Conservation (phyloP, 331 rosid species). For the Pyrus hybrid region DNA sequence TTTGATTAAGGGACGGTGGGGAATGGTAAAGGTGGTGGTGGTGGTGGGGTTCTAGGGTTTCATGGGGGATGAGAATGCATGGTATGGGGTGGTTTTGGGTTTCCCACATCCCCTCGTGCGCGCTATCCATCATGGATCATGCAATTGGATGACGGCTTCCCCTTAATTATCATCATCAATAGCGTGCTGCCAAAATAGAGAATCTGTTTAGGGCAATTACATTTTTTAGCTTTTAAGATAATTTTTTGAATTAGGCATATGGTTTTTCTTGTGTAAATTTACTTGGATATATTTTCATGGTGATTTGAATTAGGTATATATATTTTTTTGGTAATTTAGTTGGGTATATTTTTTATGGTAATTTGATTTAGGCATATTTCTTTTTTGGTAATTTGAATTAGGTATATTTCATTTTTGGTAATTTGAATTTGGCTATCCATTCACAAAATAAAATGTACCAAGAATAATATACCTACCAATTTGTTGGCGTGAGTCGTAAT, state of each 20-base stretch:
- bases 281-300: neutral
- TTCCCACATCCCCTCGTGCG: constrained; percentile 78
- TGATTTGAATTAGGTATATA: neutral
- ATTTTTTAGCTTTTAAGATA: neutral
- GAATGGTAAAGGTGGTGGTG: neutral
- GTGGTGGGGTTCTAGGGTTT: constrained; percentile 35
- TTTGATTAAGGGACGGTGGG: neutral
- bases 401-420: too few species aligned
- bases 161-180: constrained; percentile 42
- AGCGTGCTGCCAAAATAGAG: constrained; percentile 38
- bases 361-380: too few species aligned
- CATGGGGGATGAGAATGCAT: constrained; percentile 29
- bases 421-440: too few species aligned
- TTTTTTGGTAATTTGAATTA: too few species aligned
- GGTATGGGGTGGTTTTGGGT: constrained; percentile 8
- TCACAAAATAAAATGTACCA: neutral
- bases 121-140: constrained; percentile 31
- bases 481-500: neutral
- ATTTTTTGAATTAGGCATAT: neutral
- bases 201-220: neutral
- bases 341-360: neutral
- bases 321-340: neutral
- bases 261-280: too few species aligned
- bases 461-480: neutral
- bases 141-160: constrained; percentile 39